Conservation (phyloP, 345 rosid genomes). For the Carallia brachiata region DNA sequence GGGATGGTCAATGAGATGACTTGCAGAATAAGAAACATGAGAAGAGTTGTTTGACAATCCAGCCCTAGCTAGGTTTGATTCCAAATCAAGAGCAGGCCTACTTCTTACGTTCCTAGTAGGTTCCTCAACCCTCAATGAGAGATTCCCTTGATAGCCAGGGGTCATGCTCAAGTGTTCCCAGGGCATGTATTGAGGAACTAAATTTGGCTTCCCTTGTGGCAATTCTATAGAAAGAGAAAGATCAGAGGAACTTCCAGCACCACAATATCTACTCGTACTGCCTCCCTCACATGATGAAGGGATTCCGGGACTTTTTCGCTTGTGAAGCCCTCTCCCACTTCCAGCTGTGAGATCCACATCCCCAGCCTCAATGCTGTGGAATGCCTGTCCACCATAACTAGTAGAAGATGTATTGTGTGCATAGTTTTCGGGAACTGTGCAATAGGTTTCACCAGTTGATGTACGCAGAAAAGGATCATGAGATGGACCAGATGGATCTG, state of each 20-base stretch:
- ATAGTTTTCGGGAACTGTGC: constrained; percentile 48
- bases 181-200: constrained; percentile 47
- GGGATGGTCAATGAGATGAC: constrained; percentile 46
- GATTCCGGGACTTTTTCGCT: constrained; percentile 69
- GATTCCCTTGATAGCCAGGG: constrained; percentile 45
- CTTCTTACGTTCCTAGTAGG: constrained; percentile 78
- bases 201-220: constrained; percentile 48
- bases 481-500: constrained; percentile 48
- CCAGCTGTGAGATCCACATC: constrained; percentile 53
- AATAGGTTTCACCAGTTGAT: constrained; percentile 41
- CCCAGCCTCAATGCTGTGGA: constrained; percentile 48
- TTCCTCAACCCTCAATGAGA: constrained; percentile 59
- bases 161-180: constrained; percentile 47
- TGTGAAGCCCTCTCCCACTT: constrained; percentile 59
- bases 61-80: constrained; percentile 44
- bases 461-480: constrained; percentile 48
- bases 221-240: constrained; percentile 45
- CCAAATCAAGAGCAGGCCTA: constrained; percentile 62
- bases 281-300: constrained; percentile 69
- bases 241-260: constrained; percentile 66
- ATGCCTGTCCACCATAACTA: constrained; percentile 47
- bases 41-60: constrained; percentile 43
- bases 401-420: constrained; percentile 59
- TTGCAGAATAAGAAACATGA: constrained; percentile 37
- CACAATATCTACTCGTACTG: constrained; percentile 58